These are phyloP conservation scores for Acrocalymma vagum DNA, from an alignment of 2,329 filamentous ascomycete species.

Conservation along the genomic window DNA sequence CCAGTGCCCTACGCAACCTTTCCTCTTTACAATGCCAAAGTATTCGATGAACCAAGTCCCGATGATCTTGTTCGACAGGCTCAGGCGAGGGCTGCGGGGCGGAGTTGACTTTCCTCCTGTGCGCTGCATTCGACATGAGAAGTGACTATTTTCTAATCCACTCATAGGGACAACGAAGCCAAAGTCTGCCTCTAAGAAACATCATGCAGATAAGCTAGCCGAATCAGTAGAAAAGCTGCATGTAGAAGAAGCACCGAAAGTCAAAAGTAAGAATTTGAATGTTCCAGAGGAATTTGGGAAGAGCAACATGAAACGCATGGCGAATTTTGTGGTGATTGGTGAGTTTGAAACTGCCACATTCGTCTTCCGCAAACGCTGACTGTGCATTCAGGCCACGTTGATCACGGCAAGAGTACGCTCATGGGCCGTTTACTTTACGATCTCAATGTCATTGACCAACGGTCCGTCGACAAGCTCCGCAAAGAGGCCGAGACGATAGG, in stretches of 20 bases:
- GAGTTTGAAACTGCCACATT: constrained; percentile 38
- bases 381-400: constrained; percentile 80
- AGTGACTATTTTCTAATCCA: constrained; percentile 19
- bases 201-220: constrained; percentile 48
- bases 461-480: constrained; percentile 86
- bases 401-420: constrained; percentile 95
- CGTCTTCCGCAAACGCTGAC: constrained; percentile 6
- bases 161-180: constrained; percentile 25
- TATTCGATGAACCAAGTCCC: constrained; percentile 87
- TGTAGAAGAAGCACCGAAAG: constrained; percentile 60
- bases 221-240: constrained; percentile 58
- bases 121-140: no score
- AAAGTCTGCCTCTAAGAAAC: no score
- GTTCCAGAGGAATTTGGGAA: constrained; percentile 83
- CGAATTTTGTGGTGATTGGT: constrained; percentile 95
- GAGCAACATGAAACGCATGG: constrained; percentile 77
- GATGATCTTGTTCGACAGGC: constrained; percentile 89
- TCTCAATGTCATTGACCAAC: constrained; percentile 84
- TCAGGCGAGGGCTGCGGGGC: constrained; percentile 64
- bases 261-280: constrained; percentile 81
- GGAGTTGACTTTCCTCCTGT: constrained; percentile 32
- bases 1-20: constrained; percentile 52
- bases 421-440: constrained; percentile 96
- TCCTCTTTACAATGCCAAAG: constrained; percentile 55
- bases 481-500: constrained; percentile 91